phyloP scores from a whole-genome alignment of 2,329 filamentous ascomycete genomes.

The Alternaria novae-zelandiae region DNA sequence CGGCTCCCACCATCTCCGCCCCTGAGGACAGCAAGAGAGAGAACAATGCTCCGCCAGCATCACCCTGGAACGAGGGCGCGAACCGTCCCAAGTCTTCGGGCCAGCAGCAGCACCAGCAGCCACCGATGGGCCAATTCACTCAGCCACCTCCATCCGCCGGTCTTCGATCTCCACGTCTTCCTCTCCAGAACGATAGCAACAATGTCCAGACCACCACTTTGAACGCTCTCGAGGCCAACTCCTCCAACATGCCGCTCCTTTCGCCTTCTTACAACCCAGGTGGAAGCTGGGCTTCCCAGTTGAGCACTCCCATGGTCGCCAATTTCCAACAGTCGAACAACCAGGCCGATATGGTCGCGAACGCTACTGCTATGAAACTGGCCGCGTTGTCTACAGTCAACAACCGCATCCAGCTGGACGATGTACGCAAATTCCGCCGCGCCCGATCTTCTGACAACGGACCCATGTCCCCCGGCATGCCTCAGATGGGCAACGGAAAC shows the following conservation, averaged over 20 bases:
- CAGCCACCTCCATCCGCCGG: slow-evolving; percentile 78
- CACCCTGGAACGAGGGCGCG: slow-evolving; percentile 75
- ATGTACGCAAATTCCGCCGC: slow-evolving; percentile 94
- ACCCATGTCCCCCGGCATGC: slow-evolving; percentile 70
- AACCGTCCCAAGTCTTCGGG: slow-evolving; percentile 78
- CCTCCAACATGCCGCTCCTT: slow-evolving; percentile 77
- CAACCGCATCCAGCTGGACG: slow-evolving; percentile 95
- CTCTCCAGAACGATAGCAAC: slow-evolving; percentile 67
- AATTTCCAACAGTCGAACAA: slow-evolving; percentile 72
- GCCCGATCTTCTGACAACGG: slow-evolving; percentile 84
- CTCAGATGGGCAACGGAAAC: slow-evolving; percentile 69
- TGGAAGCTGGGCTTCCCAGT: slow-evolving; percentile 98
- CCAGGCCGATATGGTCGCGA: slow-evolving; percentile 97
- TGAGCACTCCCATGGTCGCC: slow-evolving; percentile 93
- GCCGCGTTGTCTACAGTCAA: slow-evolving; percentile 97
- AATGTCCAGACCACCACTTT: slow-evolving; percentile 86
- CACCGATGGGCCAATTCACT: slow-evolving; percentile 86
- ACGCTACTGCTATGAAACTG: slow-evolving; percentile 98
- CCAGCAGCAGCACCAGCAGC: slow-evolving; percentile 61
- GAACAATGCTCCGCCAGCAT: slow-evolving; percentile 67
- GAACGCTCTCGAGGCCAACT: slow-evolving; percentile 71
- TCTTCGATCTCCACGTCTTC: slow-evolving; percentile 80
- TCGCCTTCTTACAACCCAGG: slow-evolving; percentile 79
- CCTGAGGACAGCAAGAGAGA: slow-evolving; percentile 70
- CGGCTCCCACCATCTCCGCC: slow-evolving; percentile 75